A percentile compares a stretch with the other conserved stretches of the same genome.
phyloP scores from a whole-genome alignment of 208 protist genomes.

The Acanthamoeba castellanii region DNA sequence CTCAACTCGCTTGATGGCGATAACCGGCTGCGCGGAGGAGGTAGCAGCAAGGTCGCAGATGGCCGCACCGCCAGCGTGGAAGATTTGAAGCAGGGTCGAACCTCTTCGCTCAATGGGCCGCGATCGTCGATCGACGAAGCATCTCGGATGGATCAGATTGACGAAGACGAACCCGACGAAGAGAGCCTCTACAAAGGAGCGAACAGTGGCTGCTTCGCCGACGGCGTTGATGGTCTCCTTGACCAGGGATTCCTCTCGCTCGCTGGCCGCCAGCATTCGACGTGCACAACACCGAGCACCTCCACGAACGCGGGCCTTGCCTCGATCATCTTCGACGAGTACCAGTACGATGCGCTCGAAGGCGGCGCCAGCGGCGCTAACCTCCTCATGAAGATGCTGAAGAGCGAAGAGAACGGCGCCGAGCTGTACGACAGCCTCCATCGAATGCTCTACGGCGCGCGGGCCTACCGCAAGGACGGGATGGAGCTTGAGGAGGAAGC shows the following conservation, averaged over 20 bases:
- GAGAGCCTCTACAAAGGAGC: background rate
- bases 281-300: background rate
- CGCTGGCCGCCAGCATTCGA: background rate
- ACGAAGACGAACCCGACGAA: background rate
- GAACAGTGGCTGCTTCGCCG: background rate
- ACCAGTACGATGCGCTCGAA: background rate
- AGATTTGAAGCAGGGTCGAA: background rate
- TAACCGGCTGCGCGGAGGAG: background rate
- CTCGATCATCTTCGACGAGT: background rate
- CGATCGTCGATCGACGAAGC: background rate
- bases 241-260: background rate
- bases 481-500: background rate
- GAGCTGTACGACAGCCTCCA: slow-evolving; percentile 56
- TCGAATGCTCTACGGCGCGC: slow-evolving; percentile 4
- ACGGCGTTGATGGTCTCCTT: background rate
- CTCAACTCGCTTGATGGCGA: background rate
- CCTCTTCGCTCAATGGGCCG: background rate
- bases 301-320: background rate
- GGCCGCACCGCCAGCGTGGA: background rate
- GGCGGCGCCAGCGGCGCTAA: background rate
- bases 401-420: slow-evolving; percentile 57
- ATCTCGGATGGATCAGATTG: background rate
- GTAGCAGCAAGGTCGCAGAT: background rate
- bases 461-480: background rate
- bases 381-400: slow-evolving; percentile 40